phyloP scores from a whole-genome alignment of 768 basidiomycete species.

The Wakefieldia striispora region DNA sequence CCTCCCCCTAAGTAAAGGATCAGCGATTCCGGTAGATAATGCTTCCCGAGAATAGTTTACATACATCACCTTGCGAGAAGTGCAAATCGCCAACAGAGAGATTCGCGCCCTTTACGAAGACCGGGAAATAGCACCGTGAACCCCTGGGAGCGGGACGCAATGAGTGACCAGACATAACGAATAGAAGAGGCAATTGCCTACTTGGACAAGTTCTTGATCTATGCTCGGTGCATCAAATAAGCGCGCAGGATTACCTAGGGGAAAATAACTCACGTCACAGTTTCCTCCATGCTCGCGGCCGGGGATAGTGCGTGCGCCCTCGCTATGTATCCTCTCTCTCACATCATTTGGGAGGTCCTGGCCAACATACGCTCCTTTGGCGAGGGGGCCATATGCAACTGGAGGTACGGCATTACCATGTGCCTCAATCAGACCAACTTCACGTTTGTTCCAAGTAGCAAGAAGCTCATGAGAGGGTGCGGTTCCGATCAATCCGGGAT shows the following conservation, averaged over 20 bases:
- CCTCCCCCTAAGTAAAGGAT: conserved; percentile 49
- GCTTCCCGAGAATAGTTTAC: conserved; percentile 7
- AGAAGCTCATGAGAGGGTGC: conserved; percentile 73
- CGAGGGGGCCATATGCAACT: conserved; percentile 63
- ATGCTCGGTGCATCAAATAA: conserved; percentile 7
- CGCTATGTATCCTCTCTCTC: conserved; percentile 50
- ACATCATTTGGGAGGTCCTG: conserved; percentile 53
- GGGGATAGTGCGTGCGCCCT: conserved; percentile 75
- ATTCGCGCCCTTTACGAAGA: conserved; percentile 73
- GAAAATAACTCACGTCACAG: conserved; percentile 51
- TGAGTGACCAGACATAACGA: not conserved
- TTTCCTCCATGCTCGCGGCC: conserved; percentile 81
- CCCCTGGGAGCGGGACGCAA: conserved; percentile 37
- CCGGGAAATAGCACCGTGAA: conserved; percentile 73
- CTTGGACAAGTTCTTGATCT: conserved; percentile 79
- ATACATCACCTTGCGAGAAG: conserved; percentile 74
- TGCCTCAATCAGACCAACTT: conserved; percentile 58
- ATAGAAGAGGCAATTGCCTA: conserved; percentile 12
- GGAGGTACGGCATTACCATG: conserved; percentile 54
- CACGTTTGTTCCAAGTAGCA: conserved; percentile 72
- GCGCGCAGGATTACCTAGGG: not conserved
- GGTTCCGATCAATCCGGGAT: conserved; percentile 75
- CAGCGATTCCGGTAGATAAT: not conserved
- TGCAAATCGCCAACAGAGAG: conserved; percentile 78
- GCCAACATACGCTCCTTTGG: conserved; percentile 63